Evolutionary conservation across 305 asterid species (phyloP).

Genomic region (Rubia balearica): DNA sequence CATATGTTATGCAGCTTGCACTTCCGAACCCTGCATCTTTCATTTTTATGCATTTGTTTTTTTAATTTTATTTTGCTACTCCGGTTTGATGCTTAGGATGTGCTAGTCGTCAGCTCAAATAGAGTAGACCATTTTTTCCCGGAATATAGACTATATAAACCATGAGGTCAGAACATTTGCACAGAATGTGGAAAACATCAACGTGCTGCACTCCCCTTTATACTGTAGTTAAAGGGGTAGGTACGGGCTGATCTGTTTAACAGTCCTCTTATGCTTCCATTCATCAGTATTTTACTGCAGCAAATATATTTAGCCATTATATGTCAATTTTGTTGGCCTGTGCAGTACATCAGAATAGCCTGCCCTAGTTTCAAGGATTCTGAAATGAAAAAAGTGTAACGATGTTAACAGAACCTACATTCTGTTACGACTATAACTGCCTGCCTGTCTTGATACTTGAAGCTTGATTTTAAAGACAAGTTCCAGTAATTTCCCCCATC

Average conservation of each 20-base stretch:
- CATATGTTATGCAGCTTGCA: neutral
- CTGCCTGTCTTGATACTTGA: neutral
- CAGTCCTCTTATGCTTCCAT: no score
- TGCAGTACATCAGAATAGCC: neutral
- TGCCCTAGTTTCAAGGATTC: neutral
- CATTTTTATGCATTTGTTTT: neutral
- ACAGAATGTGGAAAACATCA: no score
- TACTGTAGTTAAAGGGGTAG: no score
- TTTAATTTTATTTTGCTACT: neutral
- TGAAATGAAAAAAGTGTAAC: neutral
- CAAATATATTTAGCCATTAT: no score
- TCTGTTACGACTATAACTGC: neutral
- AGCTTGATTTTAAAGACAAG: neutral
- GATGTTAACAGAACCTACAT: no score
- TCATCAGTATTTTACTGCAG: no score
- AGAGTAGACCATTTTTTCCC: neutral
- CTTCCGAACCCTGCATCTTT: neutral
- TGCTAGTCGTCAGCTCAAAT: neutral
- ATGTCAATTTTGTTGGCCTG: neutral
- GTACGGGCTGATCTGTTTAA: no score
- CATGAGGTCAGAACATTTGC: neutral
- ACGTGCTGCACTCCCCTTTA: no score
- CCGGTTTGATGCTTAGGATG: slow-evolving; percentile 6
- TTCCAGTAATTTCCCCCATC: neutral
- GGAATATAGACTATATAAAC: neutral